A percentile compares a stretch with the other conserved stretches of the same genome.
These are phyloP conservation scores for Plasmodium adleri DNA, from an alignment of 169 alveolate species.

Conservation along the genomic window DNA sequence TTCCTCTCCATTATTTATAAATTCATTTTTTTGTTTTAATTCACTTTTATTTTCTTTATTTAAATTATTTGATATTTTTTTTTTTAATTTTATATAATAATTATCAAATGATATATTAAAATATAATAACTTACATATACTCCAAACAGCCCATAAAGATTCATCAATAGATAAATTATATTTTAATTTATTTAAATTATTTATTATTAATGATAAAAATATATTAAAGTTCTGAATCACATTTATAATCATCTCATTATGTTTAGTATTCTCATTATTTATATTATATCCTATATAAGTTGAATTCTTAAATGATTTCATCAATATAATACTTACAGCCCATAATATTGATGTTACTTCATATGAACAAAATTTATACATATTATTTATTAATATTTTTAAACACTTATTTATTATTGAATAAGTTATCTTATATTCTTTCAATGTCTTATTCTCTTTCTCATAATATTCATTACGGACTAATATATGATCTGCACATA, in stretches of 20 bases:
- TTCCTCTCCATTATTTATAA: not conserved
- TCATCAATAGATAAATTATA: slow-evolving; percentile 57
- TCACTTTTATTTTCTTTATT: not conserved
- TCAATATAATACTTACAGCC: slow-evolving; percentile 48
- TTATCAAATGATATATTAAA: slow-evolving; percentile 15
- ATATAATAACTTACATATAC: slow-evolving; percentile 35
- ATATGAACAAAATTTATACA: slow-evolving; percentile 44
- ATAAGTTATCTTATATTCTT: slow-evolving; percentile 18
- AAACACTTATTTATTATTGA: slow-evolving; percentile 17
- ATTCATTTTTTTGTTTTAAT: not conserved
- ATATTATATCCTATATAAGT: not conserved
- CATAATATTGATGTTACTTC: slow-evolving; percentile 49
- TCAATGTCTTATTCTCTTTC: not conserved
- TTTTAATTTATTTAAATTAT: slow-evolving; percentile 25
- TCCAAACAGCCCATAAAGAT: slow-evolving; percentile 67
- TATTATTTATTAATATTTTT: slow-evolving; percentile 35
- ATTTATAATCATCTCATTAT: not conserved
- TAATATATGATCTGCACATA: slow-evolving; percentile 14
- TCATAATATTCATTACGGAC: slow-evolving; percentile 7
- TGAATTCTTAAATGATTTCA: slow-evolving; percentile 20
- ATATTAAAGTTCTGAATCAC: slow-evolving; percentile 14
- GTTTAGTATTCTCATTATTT: not conserved
- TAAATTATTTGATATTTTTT: not conserved
- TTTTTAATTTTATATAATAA: not conserved
- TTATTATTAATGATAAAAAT: slow-evolving; percentile 29